Conservation (phyloP, 306 rosid genomes). For the Sicyos baderoa region DNA sequence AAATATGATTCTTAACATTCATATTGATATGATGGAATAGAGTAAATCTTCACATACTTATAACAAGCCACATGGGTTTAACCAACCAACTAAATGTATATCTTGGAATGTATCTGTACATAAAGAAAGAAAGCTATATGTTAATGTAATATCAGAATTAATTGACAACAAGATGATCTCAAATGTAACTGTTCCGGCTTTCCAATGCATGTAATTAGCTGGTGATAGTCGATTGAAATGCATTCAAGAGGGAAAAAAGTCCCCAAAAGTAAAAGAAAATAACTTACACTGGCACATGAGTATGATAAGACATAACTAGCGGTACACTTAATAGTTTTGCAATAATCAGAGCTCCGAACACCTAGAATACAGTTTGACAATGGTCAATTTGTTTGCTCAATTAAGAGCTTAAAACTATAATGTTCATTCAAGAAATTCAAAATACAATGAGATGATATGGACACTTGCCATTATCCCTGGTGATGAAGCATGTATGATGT, state of each 20-base stretch:
- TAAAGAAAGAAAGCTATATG: conserved; percentile 1
- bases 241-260: conserved; percentile 11
- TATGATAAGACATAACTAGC: conserved; percentile 95
- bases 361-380: conserved; percentile 39
- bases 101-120: conserved; percentile 84
- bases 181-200: background rate
- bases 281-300: conserved; percentile 95
- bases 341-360: conserved; percentile 86
- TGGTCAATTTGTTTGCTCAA: conserved; percentile 3
- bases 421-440: conserved; percentile 3
- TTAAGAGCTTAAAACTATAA: background rate
- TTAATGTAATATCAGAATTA: background rate
- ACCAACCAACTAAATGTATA: conserved; percentile 99
- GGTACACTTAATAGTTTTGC: conserved; percentile 82
- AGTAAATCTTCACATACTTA: conserved; percentile 51
- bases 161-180: background rate
- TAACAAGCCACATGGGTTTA: conserved; percentile 91
- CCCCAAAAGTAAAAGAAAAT: conserved; percentile 15
- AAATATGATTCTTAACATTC: conserved; percentile 16
- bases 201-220: no score
- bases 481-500: conserved; percentile 95
- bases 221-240: conserved; percentile 1
- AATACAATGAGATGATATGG: conserved; percentile 1
- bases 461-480: conserved; percentile 91
- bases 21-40: background rate